Evolutionary conservation across 2,329 filamentous ascomycete species (phyloP).

Genomic region (Hirsutella minnesotensis): DNA sequence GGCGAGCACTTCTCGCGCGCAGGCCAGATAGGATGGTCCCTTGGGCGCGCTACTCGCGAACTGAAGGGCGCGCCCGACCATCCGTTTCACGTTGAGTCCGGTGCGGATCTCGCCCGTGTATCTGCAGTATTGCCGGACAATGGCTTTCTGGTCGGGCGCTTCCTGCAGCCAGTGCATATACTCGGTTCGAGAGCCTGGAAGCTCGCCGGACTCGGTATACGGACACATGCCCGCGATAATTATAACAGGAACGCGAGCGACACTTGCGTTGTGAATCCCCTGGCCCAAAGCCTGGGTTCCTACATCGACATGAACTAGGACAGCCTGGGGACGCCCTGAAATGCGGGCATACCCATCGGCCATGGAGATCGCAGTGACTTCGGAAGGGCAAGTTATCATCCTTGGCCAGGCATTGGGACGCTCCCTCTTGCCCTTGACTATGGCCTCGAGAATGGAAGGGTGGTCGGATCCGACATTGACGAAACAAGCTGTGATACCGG

Average conservation of each 20-base stretch:
- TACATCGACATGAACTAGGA: constrained; percentile 67
- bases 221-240: constrained; percentile 66
- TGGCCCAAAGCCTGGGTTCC: constrained; percentile 63
- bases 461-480: constrained; percentile 60
- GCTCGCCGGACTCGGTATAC: constrained; percentile 57
- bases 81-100: constrained; percentile 71
- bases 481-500: constrained; percentile 46
- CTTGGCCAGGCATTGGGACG: constrained; percentile 48
- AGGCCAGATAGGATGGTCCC: constrained; percentile 64
- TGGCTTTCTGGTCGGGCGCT: constrained; percentile 63
- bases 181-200: constrained; percentile 58
- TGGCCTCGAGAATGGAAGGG: constrained; percentile 68
- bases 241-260: constrained; percentile 57
- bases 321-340: constrained; percentile 57
- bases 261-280: constrained; percentile 63
- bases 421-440: constrained; percentile 57
- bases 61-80: constrained; percentile 67
- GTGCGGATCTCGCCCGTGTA: constrained; percentile 70
- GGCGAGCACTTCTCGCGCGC: constrained; percentile 68
- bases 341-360: constrained; percentile 66
- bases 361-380: constrained; percentile 72
- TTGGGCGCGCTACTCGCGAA: constrained; percentile 63
- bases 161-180: constrained; percentile 77
- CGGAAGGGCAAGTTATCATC: constrained; percentile 65
- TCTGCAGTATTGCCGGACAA: constrained; percentile 69